Base-by-base conservation (phyloP, 208 protist genomes). In the Crithidia bombi region DNA sequence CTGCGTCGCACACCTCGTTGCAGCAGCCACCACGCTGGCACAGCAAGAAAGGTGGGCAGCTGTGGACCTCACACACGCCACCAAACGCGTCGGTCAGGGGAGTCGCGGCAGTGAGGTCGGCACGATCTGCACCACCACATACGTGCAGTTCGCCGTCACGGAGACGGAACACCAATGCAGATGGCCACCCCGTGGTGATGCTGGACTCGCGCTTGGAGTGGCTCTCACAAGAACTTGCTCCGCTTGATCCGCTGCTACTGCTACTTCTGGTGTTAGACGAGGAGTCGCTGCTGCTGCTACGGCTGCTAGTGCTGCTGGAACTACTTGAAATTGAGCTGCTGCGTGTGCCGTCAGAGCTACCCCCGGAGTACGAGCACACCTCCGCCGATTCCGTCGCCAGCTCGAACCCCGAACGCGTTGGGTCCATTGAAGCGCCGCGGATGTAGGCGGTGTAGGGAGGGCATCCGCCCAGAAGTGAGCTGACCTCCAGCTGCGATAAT, bases 401-500 rank as follows among this genome's bases (percentile, higher is more conserved):
- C 23, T 32, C 64, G 26, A 61, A 69, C 10, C 64, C 64, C 17
- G 39, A 25, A 0, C 64, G 49, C 11, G 30, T 17, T 17, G 51
- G 52, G 51, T 69, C 64, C 25, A 69, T 32, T 25, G 50, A 21
- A 4, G 64, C 64, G n/a, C 30, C 14, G 36, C 64, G 66, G 6
- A 72, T 41, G 44, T 65, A 72, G 1, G 41, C 44, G 5, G 47
- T 51, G 46, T 72, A 72, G 3, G 66, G 66, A 38, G 56, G 4
- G 17, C 43, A 46, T 19, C 66, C 44, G 12, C 41, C 33, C 0
- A 56, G 46, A 33, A 65, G 23, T 35, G 51, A 3, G n/a, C 52
- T 23, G 41, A 64, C 56, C 33, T 72, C 56, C 55, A 72, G 47
- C 66, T 61, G 54, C 55, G 66, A 72, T 43, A 72, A 25, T 21